These are phyloP conservation scores for Pythium grandisporangium DNA, from an alignment of 352 stramenopile species.

Conservation along the genomic window DNA sequence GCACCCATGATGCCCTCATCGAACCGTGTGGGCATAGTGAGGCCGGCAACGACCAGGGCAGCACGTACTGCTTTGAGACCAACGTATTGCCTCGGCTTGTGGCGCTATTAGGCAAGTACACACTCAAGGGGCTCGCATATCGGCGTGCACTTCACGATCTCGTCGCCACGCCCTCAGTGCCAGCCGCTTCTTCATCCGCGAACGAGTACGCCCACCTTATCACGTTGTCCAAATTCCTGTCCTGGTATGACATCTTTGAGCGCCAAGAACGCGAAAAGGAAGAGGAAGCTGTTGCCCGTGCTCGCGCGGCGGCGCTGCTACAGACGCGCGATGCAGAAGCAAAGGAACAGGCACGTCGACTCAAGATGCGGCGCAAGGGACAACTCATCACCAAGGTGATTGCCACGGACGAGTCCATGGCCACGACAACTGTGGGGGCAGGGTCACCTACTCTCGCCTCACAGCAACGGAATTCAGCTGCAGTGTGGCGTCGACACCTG, in stretches of 20 bases:
- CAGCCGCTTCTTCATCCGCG: no score
- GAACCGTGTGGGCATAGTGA: background rate
- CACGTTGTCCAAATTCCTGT: slow-evolving; percentile 30
- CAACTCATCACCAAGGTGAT: slow-evolving; percentile 19
- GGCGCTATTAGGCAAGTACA: slow-evolving; percentile 33
- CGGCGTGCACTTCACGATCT: slow-evolving; percentile 37
- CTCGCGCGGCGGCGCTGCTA: slow-evolving; percentile 27
- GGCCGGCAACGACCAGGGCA: background rate
- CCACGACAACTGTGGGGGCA: no score
- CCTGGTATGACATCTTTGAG: slow-evolving; percentile 48
- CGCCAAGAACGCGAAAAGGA: slow-evolving; percentile 30
- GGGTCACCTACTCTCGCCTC: no score
- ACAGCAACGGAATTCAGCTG: slow-evolving; percentile 4
- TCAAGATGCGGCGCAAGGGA: slow-evolving; percentile 23
- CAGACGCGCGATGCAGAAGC: slow-evolving; percentile 28
- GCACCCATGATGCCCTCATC: slow-evolving; percentile 26
- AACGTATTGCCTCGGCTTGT: slow-evolving; percentile 48
- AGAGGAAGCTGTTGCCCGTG: slow-evolving; percentile 30
- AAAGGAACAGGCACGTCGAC: slow-evolving; percentile 23
- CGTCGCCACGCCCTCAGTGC: slow-evolving; percentile 17
- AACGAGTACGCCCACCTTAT: slow-evolving; percentile 48
- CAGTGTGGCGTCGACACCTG: slow-evolving; percentile 12
- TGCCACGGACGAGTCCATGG: background rate
- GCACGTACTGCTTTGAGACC: slow-evolving; percentile 32
- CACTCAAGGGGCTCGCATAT: slow-evolving; percentile 38